Conservation (phyloP, 768 basidiomycete genomes). For the Sarcodon aspratus region DNA sequence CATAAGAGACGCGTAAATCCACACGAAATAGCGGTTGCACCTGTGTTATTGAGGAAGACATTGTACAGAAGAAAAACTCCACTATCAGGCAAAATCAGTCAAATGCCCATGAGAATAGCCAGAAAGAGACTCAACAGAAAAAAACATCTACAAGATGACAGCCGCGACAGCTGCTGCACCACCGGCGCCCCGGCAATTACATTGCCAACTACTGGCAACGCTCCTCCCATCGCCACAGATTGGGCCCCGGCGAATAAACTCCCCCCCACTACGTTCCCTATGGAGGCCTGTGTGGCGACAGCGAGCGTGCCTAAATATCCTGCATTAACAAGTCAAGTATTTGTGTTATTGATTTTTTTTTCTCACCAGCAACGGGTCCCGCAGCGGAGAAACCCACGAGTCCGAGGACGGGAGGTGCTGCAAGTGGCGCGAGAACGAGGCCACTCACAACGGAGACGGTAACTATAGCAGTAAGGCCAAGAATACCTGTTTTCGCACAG, state of each 20-base stretch:
- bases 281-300: constrained; percentile 2
- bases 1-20: too few relatives aligned
- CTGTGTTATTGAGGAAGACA: too few relatives aligned
- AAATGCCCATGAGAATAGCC: too few relatives aligned
- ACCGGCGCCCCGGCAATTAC: background rate
- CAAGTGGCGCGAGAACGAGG: background rate
- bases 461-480: too few relatives aligned
- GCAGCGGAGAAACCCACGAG: background rate
- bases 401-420: background rate
- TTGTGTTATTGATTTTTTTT: background rate
- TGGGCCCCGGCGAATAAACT: constrained; percentile 3
- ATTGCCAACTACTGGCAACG: background rate
- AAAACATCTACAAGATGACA: background rate
- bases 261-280: constrained; percentile 5
- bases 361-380: constrained; percentile 4
- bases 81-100: too few relatives aligned
- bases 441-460: too few relatives aligned
- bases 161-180: background rate
- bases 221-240: constrained; percentile 5
- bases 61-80: too few relatives aligned
- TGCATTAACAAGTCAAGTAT: background rate
- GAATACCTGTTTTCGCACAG: too few relatives aligned
- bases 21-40: too few relatives aligned
- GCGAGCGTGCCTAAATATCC: constrained; percentile 4
- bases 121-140: too few relatives aligned